Conservation (phyloP, 768 basidiomycete species). For the Cyclocybe cylindracea region DNA sequence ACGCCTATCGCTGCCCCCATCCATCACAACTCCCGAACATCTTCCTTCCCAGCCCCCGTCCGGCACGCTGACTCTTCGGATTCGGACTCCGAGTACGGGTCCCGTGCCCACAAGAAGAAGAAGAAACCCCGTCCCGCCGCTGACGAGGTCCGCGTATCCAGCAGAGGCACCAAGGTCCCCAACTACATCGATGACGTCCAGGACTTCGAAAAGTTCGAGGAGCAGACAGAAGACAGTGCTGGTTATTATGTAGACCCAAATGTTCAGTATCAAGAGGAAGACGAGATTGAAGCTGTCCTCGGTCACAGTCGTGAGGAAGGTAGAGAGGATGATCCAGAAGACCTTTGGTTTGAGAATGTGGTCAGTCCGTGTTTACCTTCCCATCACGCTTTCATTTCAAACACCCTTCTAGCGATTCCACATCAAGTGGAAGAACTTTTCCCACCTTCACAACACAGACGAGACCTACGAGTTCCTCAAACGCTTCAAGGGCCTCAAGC, state of each 20-base stretch:
- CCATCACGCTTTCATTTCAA: conserved; percentile 15
- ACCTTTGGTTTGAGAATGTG: conserved; percentile 86
- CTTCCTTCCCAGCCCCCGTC: conserved; percentile 36
- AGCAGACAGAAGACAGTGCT: conserved; percentile 60
- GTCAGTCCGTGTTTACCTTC: conserved; percentile 42
- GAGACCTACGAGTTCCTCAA: conserved; percentile 97
- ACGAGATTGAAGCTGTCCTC: conserved; percentile 92
- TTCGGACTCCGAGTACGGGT: conserved; percentile 86
- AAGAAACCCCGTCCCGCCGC: conserved; percentile 58
- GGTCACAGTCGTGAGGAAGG: conserved; percentile 87
- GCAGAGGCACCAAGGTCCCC: conserved; percentile 75
- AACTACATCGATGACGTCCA: conserved; percentile 85
- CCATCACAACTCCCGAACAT: conserved; percentile 17
- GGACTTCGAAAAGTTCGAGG: conserved; percentile 72
- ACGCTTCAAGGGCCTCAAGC: conserved; percentile 92
- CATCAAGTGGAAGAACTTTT: conserved; percentile 99
- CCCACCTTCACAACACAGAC: conserved; percentile 99
- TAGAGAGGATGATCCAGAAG: conserved; percentile 71
- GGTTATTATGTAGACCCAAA: conserved; percentile 58
- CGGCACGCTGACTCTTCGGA: conserved; percentile 67
- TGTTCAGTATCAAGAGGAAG: conserved; percentile 61
- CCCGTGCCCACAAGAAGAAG: conserved; percentile 82
- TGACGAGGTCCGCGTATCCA: conserved; percentile 79
- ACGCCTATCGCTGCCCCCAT: conserved; percentile 15
- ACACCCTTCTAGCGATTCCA: conserved; percentile 76